Percentiles rank a stretch among this genome's conserved stretches.
Conservation (phyloP, 2,329 filamentous ascomycete species). For the Penicillium sp. region DNA sequence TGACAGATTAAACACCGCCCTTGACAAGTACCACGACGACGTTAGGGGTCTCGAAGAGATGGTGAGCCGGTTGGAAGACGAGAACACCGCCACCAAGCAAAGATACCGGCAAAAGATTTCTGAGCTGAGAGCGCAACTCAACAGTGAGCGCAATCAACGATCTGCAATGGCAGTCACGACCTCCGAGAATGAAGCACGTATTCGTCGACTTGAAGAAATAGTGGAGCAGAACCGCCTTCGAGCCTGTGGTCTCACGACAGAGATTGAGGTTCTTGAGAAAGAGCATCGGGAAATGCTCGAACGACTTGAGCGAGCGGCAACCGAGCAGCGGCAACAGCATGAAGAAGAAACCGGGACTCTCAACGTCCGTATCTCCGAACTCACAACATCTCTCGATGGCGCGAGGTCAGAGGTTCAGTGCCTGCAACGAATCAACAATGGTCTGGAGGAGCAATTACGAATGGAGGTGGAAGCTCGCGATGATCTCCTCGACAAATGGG, state of each 20-base stretch:
- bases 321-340: constrained; percentile 32
- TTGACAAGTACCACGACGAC: constrained; percentile 50
- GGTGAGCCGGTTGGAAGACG: constrained; percentile 46
- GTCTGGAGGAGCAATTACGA: constrained; percentile 44
- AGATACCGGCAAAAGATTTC: constrained; percentile 37
- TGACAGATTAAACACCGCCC: constrained; percentile 45
- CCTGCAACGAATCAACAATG: constrained; percentile 40
- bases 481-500: constrained; percentile 38
- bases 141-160: constrained; percentile 38
- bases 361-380: constrained; percentile 47
- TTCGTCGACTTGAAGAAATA: constrained; percentile 42
- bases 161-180: constrained; percentile 41
- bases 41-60: constrained; percentile 48
- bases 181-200: constrained; percentile 39
- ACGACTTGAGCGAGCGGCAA: constrained; percentile 29
- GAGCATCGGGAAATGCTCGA: constrained; percentile 33
- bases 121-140: constrained; percentile 41
- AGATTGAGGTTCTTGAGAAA: constrained; percentile 40
- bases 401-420: constrained; percentile 42
- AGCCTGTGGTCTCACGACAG: constrained; percentile 39
- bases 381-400: constrained; percentile 45
- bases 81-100: constrained; percentile 37
- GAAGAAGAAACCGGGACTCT: constrained; percentile 44
- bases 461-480: constrained; percentile 45
- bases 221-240: constrained; percentile 42